Evolutionary conservation across 176 grass and related monocot genomes (phyloP), one percentile per base, ranked within the genome.

Genomic region (Alloteropsis semialata): DNA sequence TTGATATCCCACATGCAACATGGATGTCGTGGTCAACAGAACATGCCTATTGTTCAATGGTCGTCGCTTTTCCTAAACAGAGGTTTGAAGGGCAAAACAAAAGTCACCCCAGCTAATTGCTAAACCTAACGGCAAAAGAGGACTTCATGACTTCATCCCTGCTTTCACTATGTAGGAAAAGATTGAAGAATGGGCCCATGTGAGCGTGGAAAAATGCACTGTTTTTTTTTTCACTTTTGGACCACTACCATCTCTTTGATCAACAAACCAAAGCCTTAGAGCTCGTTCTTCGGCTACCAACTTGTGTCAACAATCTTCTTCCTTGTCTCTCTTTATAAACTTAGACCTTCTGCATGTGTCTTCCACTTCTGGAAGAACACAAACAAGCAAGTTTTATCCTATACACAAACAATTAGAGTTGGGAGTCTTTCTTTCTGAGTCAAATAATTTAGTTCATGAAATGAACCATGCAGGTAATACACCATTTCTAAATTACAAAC

Each of bases 141-240:
- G 66, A 34, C 39, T 15, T 44, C 39, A 5, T 45, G 46, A 43
- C 24, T 29, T 38, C 12, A 15, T 43, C 10, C 62, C 5, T 48
- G 27, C 46, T 81, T 74, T 67, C 59, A 27, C 59, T 67, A 59
- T 66, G 59, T 87, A 27, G 15, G 60, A 44, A 87, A 87, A 81
- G 34, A 13, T 64, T 32, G 44, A 24, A 42, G 56, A 64, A 17
- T 50, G 60, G 22, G 61, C 30, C 78, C 78, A 68, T 44, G 27
- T 56, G 57, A 65, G 55, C 12, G 50, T 56, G 58, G 15, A 21
- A 75, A 81, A 65, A 57, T 36, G 3, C 5, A 6, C 0, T 6
- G 21, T 56, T 80, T 45, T 84, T 44, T 22, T n/a, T n/a, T n/a
- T 12, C n/a, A 21, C 69, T 81, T 81, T 87, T 65, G 58, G 59